Conservation (phyloP, 192 early-diverging fungal species). For the Physocladia obscura region DNA sequence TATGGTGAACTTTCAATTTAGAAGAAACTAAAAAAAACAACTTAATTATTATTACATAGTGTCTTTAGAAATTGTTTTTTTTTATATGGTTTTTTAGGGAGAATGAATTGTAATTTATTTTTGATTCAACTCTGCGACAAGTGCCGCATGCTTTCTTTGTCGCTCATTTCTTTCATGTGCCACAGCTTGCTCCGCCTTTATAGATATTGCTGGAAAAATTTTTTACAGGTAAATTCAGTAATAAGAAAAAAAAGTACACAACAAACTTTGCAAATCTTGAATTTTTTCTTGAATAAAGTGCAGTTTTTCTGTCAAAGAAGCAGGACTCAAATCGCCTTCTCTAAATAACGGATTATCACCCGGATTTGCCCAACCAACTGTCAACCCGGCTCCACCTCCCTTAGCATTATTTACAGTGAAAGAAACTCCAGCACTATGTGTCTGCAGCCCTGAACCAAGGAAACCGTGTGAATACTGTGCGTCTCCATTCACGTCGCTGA, state of each 20-base stretch:
- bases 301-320: conserved; percentile 48
- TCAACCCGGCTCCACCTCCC: neutral
- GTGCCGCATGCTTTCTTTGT: conserved; percentile 30
- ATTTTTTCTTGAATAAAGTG: conserved; percentile 55
- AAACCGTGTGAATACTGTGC: conserved; percentile 1
- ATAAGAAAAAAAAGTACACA: neutral
- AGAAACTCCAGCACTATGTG: neutral
- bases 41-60: too few species aligned
- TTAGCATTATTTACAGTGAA: neutral
- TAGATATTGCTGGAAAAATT: conserved; percentile 35
- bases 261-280: conserved; percentile 52
- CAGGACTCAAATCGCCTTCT: conserved; percentile 35
- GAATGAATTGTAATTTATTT: too few species aligned
- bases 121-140: conserved; percentile 23
- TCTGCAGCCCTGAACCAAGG: neutral
- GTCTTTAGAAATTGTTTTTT: too few species aligned
- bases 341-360: conserved; percentile 9
- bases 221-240: neutral
- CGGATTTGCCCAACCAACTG: conserved; percentile 4
- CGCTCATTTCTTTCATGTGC: conserved; percentile 34
- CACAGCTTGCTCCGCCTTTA: conserved; percentile 42
- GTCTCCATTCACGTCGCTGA: conserved; percentile 9
- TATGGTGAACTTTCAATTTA: too few species aligned
- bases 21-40: too few species aligned
- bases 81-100: too few species aligned